A percentile compares a stretch with the other conserved stretches of the same genome.
phyloP scores from a whole-genome alignment of 805 yeast genomes.

The Priceomyces medius region DNA sequence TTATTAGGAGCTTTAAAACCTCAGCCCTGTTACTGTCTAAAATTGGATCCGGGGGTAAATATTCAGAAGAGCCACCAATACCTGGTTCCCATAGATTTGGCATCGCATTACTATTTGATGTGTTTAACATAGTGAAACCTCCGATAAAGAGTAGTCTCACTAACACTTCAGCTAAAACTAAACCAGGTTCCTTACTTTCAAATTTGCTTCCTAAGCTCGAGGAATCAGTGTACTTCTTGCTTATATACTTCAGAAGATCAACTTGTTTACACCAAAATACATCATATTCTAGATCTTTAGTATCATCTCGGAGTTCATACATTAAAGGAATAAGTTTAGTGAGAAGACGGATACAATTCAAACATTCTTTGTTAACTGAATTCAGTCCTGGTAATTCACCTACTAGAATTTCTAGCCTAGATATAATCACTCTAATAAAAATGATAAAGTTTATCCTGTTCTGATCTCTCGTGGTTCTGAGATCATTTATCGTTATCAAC shows the following conservation, averaged over 20 bases:
- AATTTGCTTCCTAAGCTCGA: constrained; percentile 12
- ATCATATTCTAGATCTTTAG: constrained; percentile 23
- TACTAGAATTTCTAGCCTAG: constrained; percentile 21
- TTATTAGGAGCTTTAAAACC: constrained; percentile 57
- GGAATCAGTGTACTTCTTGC: constrained; percentile 7
- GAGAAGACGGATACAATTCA: constrained; percentile 64
- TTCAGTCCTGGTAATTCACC: constrained; percentile 6
- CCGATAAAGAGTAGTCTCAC: constrained; percentile 53
- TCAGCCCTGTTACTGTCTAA: constrained; percentile 68
- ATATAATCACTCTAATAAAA: constrained; percentile 39
- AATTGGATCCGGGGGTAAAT: constrained; percentile 22
- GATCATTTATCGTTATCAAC: constrained; percentile 54
- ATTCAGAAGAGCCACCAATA: constrained; percentile 48
- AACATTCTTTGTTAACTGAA: constrained; percentile 35
- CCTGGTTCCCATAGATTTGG: constrained; percentile 75
- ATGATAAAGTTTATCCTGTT: constrained; percentile 58
- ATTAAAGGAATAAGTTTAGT: constrained; percentile 65
- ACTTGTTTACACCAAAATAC: constrained; percentile 35
- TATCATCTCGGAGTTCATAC: constrained; percentile 49
- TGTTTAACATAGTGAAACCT: constrained; percentile 47
- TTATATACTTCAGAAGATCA: constrained; percentile 37
- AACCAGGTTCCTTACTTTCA: constrained; percentile 24
- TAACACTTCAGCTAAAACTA: constrained; percentile 30
- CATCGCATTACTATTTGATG: constrained; percentile 2
- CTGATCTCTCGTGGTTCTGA: constrained; percentile 56